Evolutionary conservation across 2,329 filamentous ascomycete species (phyloP).

Genomic region (Aspergillaceae sp.): DNA sequence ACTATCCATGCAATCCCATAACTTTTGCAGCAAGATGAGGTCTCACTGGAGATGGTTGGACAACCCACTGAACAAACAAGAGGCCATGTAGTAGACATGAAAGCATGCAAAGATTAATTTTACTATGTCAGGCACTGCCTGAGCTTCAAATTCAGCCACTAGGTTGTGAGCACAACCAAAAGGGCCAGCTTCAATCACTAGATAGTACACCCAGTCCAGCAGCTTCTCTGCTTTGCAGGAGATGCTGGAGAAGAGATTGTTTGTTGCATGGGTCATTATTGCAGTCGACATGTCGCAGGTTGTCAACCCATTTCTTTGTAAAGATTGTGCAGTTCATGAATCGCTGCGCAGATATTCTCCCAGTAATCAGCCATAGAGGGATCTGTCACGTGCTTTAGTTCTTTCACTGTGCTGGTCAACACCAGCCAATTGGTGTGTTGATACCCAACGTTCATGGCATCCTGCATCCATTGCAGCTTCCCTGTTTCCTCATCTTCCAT

Average conservation of each 20-base stretch:
- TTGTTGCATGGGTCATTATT: constrained; percentile 1
- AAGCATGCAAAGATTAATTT: constrained; percentile 12
- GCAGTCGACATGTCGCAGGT: background rate
- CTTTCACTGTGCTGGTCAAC: constrained; percentile 5
- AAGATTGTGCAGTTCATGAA: background rate
- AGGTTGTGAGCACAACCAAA: constrained; percentile 4
- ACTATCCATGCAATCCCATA: constrained; percentile 9
- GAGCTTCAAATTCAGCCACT: constrained; percentile 12
- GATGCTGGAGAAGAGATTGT: constrained; percentile 7
- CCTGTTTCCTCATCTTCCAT: constrained; percentile 2
- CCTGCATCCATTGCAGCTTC: constrained; percentile 5
- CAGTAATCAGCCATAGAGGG: background rate
- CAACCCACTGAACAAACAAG: constrained; percentile 6
- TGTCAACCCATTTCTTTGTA: background rate
- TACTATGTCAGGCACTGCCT: constrained; percentile 12
- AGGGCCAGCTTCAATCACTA: background rate
- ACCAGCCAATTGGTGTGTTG: constrained; percentile 16
- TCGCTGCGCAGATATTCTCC: background rate
- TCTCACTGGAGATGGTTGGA: constrained; percentile 11
- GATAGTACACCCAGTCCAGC: constrained; percentile 9
- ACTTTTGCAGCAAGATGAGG: constrained; percentile 10
- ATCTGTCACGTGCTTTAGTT: constrained; percentile 1
- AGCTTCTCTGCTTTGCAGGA: constrained; percentile 4
- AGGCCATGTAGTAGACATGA: constrained; percentile 10
- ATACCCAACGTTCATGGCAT: constrained; percentile 10